Percentiles rank a stretch among this genome's conserved stretches.
These are phyloP conservation scores for Phylloporus sp. DNA, from an alignment of 1,284 basidiomycete genomes.

Conservation along the genomic window DNA sequence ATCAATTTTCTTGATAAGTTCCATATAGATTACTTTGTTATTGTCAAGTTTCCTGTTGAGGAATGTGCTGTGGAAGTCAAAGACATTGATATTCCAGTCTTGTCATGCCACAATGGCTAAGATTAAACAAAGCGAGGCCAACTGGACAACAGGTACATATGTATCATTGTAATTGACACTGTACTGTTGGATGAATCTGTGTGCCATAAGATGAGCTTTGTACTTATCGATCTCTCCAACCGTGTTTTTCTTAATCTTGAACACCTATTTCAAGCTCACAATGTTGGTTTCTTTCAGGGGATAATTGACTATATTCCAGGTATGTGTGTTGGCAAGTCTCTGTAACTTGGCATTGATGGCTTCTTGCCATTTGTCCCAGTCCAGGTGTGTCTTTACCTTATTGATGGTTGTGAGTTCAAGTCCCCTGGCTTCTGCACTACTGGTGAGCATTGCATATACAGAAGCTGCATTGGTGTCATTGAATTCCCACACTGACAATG, in stretches of 20 bases:
- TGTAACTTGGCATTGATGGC: neutral
- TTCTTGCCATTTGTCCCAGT: neutral
- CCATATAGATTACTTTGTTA: neutral
- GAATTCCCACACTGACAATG: neutral
- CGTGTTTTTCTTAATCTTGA: slow-evolving; percentile 1
- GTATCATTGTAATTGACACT: neutral
- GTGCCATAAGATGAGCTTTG: neutral
- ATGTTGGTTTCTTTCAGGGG: neutral
- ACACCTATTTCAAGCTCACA: neutral
- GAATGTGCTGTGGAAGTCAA: neutral
- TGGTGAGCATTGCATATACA: neutral
- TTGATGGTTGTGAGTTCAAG: neutral
- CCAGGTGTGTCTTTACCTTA: neutral
- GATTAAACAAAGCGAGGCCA: neutral
- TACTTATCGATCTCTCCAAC: neutral
- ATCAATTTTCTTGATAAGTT: neutral
- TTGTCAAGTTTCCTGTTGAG: neutral
- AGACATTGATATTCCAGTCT: neutral
- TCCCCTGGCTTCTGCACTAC: neutral
- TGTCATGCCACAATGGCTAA: neutral
- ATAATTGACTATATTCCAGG: neutral
- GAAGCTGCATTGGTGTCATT: neutral
- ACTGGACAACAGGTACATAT: neutral
- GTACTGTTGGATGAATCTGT: neutral
- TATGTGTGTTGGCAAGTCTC: neutral